Evolutionary conservation across 1,284 basidiomycete species (phyloP), one percentile per base, ranked within the genome.

Genomic region (Papiliotrema fonsecae): DNA sequence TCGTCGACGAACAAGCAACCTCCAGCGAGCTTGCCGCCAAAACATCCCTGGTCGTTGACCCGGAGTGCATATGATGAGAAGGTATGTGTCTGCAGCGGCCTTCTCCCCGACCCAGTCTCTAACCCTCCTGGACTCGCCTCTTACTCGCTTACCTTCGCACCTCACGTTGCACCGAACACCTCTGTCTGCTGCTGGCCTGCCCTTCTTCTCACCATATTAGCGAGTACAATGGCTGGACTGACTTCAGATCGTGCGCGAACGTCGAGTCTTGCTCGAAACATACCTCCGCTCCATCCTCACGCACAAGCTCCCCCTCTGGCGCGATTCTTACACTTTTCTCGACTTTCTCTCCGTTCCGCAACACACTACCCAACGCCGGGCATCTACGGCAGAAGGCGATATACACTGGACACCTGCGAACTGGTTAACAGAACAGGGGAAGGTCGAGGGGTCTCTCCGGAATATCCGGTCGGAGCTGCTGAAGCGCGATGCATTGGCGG

Each of bases 401-500:
- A 57, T 42, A 10, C 42, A 48, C 27, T 57, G 49, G 49, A 57
- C 86, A 0, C 79, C 82, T 1, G 76, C 84, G 44, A 60, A 13
- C 82, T 93, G 90, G 90, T 77, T 93, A 19, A 84, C 89, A 54
- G 89, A 92, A 68, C 86, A 91, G 62, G 73, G 81, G 43, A 83
- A 85, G 42, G 73, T 92, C 10, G 83, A 86, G 64, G 76, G 79
- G n/a, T 78, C 83, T 38, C 77, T 90, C 41, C 83, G 89, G 34
- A 81, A 84, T 57, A 80, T 90, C 42, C 86, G 89, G 55, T 85
- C 88, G 6, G 82, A 87, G 56, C 79, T 94, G 65, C 85, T 89
- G 73, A 85, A 85, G 67, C 84, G 91, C 38, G 89, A 96, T 72
- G 82, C 88, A 0, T 80, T 92, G 48, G 80, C 85, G 4, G 81